Conservation (phyloP, 345 rosid genomes). For the Pistacia atlantica region DNA sequence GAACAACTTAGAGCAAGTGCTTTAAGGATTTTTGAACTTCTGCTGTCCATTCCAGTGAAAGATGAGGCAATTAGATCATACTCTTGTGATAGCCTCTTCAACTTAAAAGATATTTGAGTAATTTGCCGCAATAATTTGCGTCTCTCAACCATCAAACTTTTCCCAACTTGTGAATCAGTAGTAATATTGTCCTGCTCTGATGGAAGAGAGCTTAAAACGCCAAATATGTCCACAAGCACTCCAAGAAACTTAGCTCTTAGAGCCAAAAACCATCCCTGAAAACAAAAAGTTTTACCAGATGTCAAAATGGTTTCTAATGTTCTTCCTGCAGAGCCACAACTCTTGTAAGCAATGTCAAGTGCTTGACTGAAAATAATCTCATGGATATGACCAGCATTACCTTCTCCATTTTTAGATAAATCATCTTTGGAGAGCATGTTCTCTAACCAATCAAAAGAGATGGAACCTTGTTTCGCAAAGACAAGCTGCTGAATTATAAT, state of each 20-base stretch:
- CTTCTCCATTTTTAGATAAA: conserved; percentile 28
- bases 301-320: conserved; percentile 37
- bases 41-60: conserved; percentile 56
- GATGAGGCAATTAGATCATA: conserved; percentile 66
- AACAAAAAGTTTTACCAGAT: conserved; percentile 45
- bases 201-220: conserved; percentile 26
- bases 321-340: conserved; percentile 45
- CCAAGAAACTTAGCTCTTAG: conserved; percentile 50
- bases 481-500: conserved; percentile 53
- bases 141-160: conserved; percentile 21
- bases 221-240: conserved; percentile 43
- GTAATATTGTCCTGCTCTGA: conserved; percentile 26
- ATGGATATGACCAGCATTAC: conserved; percentile 19
- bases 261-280: conserved; percentile 84
- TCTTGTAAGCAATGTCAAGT: conserved; percentile 7
- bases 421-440: conserved; percentile 20
- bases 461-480: conserved; percentile 37
- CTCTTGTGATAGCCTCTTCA: conserved; percentile 58
- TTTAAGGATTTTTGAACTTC: conserved; percentile 54
- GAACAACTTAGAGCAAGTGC: conserved; percentile 72
- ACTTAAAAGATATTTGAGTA: conserved; percentile 44
- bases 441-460: conserved; percentile 37
- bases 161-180: conserved; percentile 32
- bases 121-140: conserved; percentile 39
- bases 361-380: conserved; percentile 16